A percentile compares a stretch with the other conserved stretches of the same genome.
phyloP scores from a whole-genome alignment of 495 filamentous ascomycete genomes.

The Jackrogersella multiformis region DNA sequence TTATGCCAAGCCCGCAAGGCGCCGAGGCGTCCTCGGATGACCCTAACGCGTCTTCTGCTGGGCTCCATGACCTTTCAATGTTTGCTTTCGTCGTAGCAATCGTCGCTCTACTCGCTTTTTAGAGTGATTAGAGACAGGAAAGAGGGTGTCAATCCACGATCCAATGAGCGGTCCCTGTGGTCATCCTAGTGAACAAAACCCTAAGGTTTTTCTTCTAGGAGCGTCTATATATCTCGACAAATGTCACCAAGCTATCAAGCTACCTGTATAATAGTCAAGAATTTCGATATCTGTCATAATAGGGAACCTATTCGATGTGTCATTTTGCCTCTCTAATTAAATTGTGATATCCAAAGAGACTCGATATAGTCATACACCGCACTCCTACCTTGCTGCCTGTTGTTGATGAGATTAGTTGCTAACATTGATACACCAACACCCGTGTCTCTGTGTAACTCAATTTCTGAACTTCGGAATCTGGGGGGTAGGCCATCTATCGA shows the following conservation, averaged over 20 bases:
- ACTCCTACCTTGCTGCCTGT: background rate
- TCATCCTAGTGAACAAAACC: background rate
- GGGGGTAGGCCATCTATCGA: constrained; percentile 2
- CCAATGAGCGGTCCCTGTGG: background rate
- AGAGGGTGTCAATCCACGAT: background rate
- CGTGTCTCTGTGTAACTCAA: background rate
- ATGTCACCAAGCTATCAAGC: background rate
- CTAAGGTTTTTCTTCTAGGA: background rate
- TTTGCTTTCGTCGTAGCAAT: constrained; percentile 10
- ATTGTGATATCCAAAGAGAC: background rate
- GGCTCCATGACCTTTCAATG: background rate
- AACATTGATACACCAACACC: background rate
- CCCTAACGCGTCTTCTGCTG: background rate
- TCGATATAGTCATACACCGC: constrained; percentile 5
- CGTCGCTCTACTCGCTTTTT: background rate
- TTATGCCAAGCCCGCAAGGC: constrained; percentile 3
- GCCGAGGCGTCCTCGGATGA: background rate
- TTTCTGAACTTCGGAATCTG: background rate
- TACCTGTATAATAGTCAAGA: constrained; percentile 16
- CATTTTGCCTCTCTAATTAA: background rate
- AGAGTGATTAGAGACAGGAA: background rate
- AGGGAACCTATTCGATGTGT: background rate
- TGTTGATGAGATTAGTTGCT: background rate
- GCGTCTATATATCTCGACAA: background rate
- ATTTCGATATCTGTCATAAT: background rate